A percentile compares a stretch with the other conserved stretches of the same genome.
Conservation (phyloP, 768 basidiomycete species). For the Russula dissimulans region DNA sequence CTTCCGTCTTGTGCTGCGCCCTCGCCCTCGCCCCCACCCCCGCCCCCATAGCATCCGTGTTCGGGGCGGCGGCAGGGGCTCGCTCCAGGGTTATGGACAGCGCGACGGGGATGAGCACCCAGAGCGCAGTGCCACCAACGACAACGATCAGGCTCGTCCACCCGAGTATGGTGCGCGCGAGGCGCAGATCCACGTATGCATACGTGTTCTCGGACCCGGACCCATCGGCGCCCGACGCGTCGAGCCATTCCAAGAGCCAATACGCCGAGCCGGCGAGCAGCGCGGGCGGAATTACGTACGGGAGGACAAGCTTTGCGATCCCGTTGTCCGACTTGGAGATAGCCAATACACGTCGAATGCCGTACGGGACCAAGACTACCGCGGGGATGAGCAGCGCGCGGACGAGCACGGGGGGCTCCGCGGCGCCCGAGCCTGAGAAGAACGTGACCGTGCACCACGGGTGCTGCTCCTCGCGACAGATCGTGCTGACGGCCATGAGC, state of each 20-base stretch:
- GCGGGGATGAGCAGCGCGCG: slow-evolving; percentile 48
- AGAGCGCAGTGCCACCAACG: slow-evolving; percentile 49
- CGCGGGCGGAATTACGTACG: slow-evolving; percentile 45
- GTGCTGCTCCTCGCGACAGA: slow-evolving; percentile 92
- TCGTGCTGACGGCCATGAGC: slow-evolving; percentile 71
- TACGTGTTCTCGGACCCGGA: background rate
- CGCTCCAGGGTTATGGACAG: slow-evolving; percentile 44
- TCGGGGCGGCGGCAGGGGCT: too few species aligned
- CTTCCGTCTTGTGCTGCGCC: slow-evolving; percentile 32
- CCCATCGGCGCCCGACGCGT: slow-evolving; percentile 37
- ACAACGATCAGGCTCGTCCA: slow-evolving; percentile 41
- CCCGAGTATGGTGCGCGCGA: slow-evolving; percentile 52
- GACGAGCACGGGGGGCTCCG: slow-evolving; percentile 53
- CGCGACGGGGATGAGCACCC: slow-evolving; percentile 70
- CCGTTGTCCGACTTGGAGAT: slow-evolving; percentile 71
- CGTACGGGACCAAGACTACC: slow-evolving; percentile 47
- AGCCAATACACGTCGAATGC: slow-evolving; percentile 46
- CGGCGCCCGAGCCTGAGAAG: slow-evolving; percentile 62
- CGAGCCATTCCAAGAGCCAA: slow-evolving; percentile 81
- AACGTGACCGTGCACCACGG: slow-evolving; percentile 87
- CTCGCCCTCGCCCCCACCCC: background rate
- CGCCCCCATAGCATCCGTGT: too few species aligned
- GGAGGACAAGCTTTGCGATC: slow-evolving; percentile 54
- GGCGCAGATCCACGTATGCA: slow-evolving; percentile 36
- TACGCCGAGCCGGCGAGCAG: slow-evolving; percentile 51